Evolutionary conservation across 2,329 filamentous ascomycete species (phyloP).

Genomic region (Scedosporium minutisporum): DNA sequence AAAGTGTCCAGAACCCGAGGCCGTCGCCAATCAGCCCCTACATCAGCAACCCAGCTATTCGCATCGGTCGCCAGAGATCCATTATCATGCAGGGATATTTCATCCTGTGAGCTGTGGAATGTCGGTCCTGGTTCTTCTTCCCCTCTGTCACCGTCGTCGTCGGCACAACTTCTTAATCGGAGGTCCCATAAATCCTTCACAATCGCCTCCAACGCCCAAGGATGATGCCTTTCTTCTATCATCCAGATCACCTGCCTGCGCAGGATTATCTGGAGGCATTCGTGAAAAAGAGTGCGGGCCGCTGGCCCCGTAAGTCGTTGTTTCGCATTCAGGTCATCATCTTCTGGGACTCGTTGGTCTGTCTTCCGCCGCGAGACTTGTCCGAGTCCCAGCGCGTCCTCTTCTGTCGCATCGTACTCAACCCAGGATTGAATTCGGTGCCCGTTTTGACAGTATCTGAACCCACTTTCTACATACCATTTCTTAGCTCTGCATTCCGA

Average conservation of each 20-base stretch:
- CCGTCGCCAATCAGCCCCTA: constrained; percentile 39
- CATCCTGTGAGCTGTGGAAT: constrained; percentile 3
- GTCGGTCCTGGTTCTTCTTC: neutral
- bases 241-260: constrained; percentile 73
- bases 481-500: constrained; percentile 60
- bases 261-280: constrained; percentile 75
- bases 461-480: constrained; percentile 67
- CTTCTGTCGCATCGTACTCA: constrained; percentile 52
- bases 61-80: constrained; percentile 20
- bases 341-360: constrained; percentile 16
- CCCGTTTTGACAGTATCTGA: constrained; percentile 70
- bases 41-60: constrained; percentile 34
- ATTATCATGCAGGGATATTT: constrained; percentile 5
- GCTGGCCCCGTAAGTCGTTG: constrained; percentile 53
- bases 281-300: constrained; percentile 70
- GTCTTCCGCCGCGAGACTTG: constrained; percentile 19
- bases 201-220: constrained; percentile 65
- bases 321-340: constrained; percentile 46
- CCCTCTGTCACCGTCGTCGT: constrained; percentile 12
- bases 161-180: constrained; percentile 39
- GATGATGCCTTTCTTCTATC: constrained; percentile 54
- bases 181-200: constrained; percentile 81
- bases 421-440: constrained; percentile 65
- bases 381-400: constrained; percentile 57
- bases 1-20: constrained; percentile 69